A percentile compares a stretch with the other conserved stretches of the same genome.
Conservation (phyloP, 2,329 filamentous ascomycete genomes). For the Ramularia endophylla region DNA sequence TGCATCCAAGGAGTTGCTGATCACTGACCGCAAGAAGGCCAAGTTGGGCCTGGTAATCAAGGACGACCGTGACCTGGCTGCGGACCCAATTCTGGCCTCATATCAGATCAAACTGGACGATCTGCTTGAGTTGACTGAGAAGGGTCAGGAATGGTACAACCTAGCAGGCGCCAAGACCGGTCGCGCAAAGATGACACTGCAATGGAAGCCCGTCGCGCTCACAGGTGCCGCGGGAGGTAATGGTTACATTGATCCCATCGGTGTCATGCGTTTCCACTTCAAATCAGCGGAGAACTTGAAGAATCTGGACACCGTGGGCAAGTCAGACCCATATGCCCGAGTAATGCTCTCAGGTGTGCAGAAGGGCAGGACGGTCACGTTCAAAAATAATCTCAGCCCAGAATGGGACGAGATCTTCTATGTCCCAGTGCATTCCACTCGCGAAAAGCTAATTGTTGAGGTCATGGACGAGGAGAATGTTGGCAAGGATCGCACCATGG, state of each 20-base stretch:
- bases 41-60: slow-evolving; percentile 91
- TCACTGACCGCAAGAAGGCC: slow-evolving; percentile 86
- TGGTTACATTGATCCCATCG: slow-evolving; percentile 87
- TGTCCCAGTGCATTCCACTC: slow-evolving; percentile 76
- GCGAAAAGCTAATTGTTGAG: slow-evolving; percentile 81
- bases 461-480: slow-evolving; percentile 96
- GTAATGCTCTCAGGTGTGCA: slow-evolving; percentile 85
- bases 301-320: slow-evolving; percentile 92
- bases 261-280: slow-evolving; percentile 93
- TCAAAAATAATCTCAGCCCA: slow-evolving; percentile 90
- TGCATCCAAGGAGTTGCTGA: slow-evolving; percentile 86
- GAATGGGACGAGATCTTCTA: slow-evolving; percentile 96
- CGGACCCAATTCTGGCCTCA: slow-evolving; percentile 79
- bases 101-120: slow-evolving; percentile 96
- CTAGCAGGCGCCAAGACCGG: slow-evolving; percentile 74
- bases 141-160: slow-evolving; percentile 96
- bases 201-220: slow-evolving; percentile 93
- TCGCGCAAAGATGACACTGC: slow-evolving; percentile 80
- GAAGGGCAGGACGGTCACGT: slow-evolving; percentile 88
- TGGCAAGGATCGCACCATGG: slow-evolving; percentile 83
- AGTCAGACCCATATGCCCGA: slow-evolving; percentile 91
- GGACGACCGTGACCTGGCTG: slow-evolving; percentile 80
- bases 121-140: slow-evolving; percentile 81
- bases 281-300: slow-evolving; percentile 74
- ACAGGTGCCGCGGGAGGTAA: slow-evolving; percentile 70